These are phyloP conservation scores for Acer campestre DNA, from an alignment of 345 rosid species.

Conservation along the genomic window DNA sequence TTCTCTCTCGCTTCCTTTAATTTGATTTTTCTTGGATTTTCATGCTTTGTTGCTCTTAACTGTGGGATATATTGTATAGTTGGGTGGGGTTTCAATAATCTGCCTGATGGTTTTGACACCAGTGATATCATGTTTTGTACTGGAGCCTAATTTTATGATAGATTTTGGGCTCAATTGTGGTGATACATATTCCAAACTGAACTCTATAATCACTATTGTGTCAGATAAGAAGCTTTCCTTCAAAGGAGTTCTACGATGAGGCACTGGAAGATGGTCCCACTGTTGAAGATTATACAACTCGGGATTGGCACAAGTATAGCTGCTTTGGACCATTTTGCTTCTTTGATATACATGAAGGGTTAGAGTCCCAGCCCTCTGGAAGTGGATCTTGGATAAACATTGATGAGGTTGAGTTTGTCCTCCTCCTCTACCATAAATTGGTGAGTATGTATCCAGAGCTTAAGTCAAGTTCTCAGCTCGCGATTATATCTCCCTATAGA, in stretches of 20 bases:
- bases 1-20: neutral
- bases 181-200: neutral
- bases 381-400: constrained; percentile 80
- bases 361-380: constrained; percentile 85
- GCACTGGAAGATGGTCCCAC: constrained; percentile 83
- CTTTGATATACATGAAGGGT: constrained; percentile 81
- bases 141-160: neutral
- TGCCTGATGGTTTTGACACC: neutral
- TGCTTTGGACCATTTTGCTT: constrained; percentile 96
- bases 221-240: constrained; percentile 93
- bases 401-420: constrained; percentile 87
- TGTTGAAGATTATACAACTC: constrained; percentile 62
- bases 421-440: constrained; percentile 70
- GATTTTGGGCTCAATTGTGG: neutral
- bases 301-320: constrained; percentile 39
- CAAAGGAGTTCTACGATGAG: constrained; percentile 74
- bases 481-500: constrained; percentile 87
- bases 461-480: constrained; percentile 86
- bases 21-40: neutral
- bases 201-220: neutral
- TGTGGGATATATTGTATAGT: neutral
- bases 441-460: constrained; percentile 69
- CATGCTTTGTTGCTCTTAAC: neutral
- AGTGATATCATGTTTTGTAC: too few species aligned
- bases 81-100: neutral